Evolutionary conservation across 176 grass and related monocot species (phyloP), one percentile per base, ranked within the genome.

Genomic region (Zea luxurians): DNA sequence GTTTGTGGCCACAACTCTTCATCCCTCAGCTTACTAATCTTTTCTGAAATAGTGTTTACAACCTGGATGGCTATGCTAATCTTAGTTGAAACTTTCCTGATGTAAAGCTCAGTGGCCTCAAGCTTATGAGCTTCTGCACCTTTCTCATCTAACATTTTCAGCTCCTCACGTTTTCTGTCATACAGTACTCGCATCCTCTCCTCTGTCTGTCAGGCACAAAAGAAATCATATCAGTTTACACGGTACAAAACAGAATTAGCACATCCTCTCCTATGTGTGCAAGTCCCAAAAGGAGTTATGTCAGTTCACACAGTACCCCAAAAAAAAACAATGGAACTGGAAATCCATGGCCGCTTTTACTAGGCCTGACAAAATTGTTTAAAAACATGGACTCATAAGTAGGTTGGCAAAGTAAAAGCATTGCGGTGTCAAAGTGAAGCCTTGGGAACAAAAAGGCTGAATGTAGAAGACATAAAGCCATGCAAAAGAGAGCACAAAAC

Each of bases 51-150:
- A 61, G 88, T 79, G 80, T 87, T 89, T 18, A 99, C 92, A 64
- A 99, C 75, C 71, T 99, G 96, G 80, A 99, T 99, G 13, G 92
- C 92, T 67, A 99, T 93, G 87, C 88, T 96, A 86, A 99, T 91
- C 85, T 82, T 95, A 54, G 92, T 96, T 50, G 96, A 99, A 78
- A 99, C 75, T 71, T 99, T 99, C 66, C 90, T 90, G 72, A 99
- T 92, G 78, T 67, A 78, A 36, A 47, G 72, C 78, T 96, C 85
- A 17, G 83, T 83, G 4, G 85, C 83, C 48, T 91, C 86, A 83
- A 99, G 80, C 78, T 96, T 96, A 27, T 87, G 63, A 68, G 86
- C 78, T 79, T 99, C 96, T n/a, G 92, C 92, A 21, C 96, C 96
- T 80, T 75, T 99, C 37, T 99, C 82, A 64, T 79, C 88, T 47